Evolutionary conservation across 129 eudicot genomes (phyloP).

Genomic region (Ambrosia artemisiifolia): DNA sequence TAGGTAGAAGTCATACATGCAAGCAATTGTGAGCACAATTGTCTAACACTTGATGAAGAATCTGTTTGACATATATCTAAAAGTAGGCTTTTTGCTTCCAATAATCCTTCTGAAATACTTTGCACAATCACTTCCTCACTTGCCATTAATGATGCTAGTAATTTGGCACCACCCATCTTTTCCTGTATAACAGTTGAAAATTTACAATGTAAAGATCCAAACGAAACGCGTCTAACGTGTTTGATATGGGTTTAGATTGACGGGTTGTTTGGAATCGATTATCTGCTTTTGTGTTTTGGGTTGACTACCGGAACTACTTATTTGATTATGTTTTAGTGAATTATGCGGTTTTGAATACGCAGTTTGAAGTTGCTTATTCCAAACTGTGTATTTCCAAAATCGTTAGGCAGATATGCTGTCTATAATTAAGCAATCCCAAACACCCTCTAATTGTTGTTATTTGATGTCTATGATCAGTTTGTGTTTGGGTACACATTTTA

Average conservation of each 20-base stretch:
- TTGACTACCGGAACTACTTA: neutral
- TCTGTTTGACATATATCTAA: conserved; percentile 42
- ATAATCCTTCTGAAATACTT: conserved; percentile 51
- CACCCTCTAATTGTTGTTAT: no score
- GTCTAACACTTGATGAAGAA: conserved; percentile 56
- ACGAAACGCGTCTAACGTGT: neutral
- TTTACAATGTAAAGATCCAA: neutral
- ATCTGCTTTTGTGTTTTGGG: no score
- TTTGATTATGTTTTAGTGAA: neutral
- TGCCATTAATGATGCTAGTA: conserved; percentile 75
- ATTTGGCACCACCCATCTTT: conserved; percentile 69
- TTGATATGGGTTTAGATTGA: neutral
- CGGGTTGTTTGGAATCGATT: neutral
- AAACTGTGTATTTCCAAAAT: neutral
- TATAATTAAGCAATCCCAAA: conserved; percentile 3
- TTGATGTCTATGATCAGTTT: no score
- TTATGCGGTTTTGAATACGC: neutral
- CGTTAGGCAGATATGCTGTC: neutral
- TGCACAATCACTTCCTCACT: conserved; percentile 57
- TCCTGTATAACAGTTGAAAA: conserved; percentile 42
- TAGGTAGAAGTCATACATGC: conserved; percentile 51
- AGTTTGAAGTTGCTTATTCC: neutral
- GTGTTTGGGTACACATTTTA: no score
- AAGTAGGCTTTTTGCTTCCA: conserved; percentile 62
- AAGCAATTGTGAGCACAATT: conserved; percentile 62